Conservation (phyloP, 106 monocot species). For the Platanthera zijinensis region DNA sequence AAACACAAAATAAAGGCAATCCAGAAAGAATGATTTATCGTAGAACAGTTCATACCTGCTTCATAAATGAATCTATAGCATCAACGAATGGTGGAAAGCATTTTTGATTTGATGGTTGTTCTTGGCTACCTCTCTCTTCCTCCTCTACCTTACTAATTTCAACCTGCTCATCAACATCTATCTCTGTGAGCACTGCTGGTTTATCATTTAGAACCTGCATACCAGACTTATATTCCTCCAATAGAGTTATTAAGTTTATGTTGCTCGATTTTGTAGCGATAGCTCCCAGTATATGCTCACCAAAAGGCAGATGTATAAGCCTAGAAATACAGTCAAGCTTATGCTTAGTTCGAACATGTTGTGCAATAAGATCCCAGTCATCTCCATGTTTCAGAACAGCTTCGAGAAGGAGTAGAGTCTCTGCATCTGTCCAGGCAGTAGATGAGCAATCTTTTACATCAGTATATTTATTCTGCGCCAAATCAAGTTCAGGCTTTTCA, state of each 20-base stretch:
- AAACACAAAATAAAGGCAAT: not conserved
- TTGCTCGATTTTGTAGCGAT: constrained; percentile 27
- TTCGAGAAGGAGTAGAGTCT: constrained; percentile 86
- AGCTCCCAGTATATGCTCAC: constrained; percentile 54
- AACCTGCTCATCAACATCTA: constrained; percentile 4
- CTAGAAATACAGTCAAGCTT: constrained; percentile 78
- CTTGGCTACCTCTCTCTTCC: constrained; percentile 19
- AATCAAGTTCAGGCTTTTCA: constrained; percentile 20
- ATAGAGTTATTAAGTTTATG: constrained; percentile 4
- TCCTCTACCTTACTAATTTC: constrained; percentile 19
- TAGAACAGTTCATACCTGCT: constrained; percentile 38
- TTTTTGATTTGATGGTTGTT: constrained; percentile 44
- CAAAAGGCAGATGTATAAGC: constrained; percentile 84
- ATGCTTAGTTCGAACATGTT: constrained; percentile 73
- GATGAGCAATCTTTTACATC: constrained; percentile 11
- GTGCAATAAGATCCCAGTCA: constrained; percentile 94
- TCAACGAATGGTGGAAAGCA: constrained; percentile 27
- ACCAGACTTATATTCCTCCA: not conserved
- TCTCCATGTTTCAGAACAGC: constrained; percentile 79
- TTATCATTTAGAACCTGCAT: constrained; percentile 6
- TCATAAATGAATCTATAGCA: constrained; percentile 49
- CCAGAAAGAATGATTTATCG: not conserved
- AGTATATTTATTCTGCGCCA: constrained; percentile 11
- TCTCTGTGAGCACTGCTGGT: constrained; percentile 2
- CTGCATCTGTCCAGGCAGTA: constrained; percentile 68